Percentiles rank a stretch among this genome's conserved stretches.
phyloP scores from a whole-genome alignment of 139 green algal genomes.

The Chlamydomonas urium region DNA sequence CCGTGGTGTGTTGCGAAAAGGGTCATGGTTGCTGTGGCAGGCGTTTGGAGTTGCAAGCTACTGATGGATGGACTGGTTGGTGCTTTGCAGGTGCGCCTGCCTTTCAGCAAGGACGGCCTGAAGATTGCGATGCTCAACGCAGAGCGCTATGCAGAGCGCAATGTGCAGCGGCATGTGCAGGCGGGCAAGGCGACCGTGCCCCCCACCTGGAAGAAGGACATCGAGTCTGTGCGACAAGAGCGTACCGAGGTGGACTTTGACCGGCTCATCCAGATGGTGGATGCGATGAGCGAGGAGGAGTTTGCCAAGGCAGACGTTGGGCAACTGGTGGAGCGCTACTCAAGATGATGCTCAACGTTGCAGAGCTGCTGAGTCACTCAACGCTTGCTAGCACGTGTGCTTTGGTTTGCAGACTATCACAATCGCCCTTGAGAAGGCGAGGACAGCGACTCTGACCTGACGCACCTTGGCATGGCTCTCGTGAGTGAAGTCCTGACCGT shows the following conservation, averaged over 20 bases:
- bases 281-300: conserved; percentile 37
- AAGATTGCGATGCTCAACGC: conserved; percentile 48
- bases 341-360: too few relatives aligned
- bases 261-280: conserved; percentile 17
- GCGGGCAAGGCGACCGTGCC: conserved; percentile 29
- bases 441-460: too few relatives aligned
- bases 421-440: too few relatives aligned
- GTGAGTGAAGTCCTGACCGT: too few relatives aligned
- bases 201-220: conserved; percentile 8
- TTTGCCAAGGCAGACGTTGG: conserved; percentile 45
- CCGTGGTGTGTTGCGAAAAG: too few relatives aligned
- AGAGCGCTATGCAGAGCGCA: conserved; percentile 37
- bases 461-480: too few relatives aligned
- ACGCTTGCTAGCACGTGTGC: too few relatives aligned
- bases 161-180: conserved; percentile 31
- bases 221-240: background rate
- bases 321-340: conserved; percentile 17
- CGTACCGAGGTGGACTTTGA: background rate
- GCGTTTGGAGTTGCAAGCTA: too few relatives aligned
- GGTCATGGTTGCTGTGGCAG: too few relatives aligned
- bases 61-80: too few relatives aligned
- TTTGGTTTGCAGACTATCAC: too few relatives aligned
- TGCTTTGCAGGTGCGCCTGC: conserved; percentile 42
- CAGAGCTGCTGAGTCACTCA: too few relatives aligned
- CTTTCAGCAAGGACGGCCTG: conserved; percentile 42